Conservation (phyloP, 2,329 filamentous ascomycete species). For the Ascomycota sp. region DNA sequence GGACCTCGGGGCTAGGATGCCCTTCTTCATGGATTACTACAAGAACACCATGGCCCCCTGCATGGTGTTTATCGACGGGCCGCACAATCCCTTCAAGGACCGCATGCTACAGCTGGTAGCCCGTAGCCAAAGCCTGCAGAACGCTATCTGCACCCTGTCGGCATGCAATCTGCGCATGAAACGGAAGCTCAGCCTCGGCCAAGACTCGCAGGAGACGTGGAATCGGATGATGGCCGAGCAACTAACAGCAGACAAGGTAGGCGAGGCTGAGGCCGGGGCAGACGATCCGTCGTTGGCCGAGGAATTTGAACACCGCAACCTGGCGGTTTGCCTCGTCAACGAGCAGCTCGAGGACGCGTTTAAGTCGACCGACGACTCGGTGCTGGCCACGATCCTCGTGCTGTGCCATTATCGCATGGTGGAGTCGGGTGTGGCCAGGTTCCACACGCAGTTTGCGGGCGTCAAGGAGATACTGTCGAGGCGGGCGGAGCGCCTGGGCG, state of each 20-base stretch:
- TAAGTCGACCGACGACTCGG: constrained; percentile 64
- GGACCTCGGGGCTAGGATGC: constrained; percentile 55
- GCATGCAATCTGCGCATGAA: constrained; percentile 84
- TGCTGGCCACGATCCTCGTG: constrained; percentile 69
- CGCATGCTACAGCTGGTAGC: constrained; percentile 63
- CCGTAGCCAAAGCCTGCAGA: constrained; percentile 65
- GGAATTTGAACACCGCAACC: constrained; percentile 59
- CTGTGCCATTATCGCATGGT: constrained; percentile 86
- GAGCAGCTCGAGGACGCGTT: constrained; percentile 58
- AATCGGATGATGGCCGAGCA: constrained; percentile 27
- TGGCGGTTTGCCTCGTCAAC: constrained; percentile 69
- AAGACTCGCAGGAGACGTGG: constrained; percentile 29
- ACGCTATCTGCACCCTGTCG: constrained; percentile 75
- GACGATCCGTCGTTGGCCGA: constrained; percentile 54
- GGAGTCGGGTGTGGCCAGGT: constrained; percentile 80
- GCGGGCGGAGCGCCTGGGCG: constrained; percentile 29
- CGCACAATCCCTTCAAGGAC: constrained; percentile 66
- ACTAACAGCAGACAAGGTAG: constrained; percentile 21
- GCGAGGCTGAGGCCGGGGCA: constrained; percentile 26
- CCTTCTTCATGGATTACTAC: constrained; percentile 85
- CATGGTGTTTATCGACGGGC: constrained; percentile 77
- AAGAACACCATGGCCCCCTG: constrained; percentile 80
- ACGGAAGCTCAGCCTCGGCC: constrained; percentile 41
- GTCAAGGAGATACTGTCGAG: constrained; percentile 77
- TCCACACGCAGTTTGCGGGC: constrained; percentile 81